Percentiles rank a stretch among this genome's conserved stretches.
phyloP scores from a whole-genome alignment of 1,284 basidiomycete genomes.

The Irpex lacteus region DNA sequence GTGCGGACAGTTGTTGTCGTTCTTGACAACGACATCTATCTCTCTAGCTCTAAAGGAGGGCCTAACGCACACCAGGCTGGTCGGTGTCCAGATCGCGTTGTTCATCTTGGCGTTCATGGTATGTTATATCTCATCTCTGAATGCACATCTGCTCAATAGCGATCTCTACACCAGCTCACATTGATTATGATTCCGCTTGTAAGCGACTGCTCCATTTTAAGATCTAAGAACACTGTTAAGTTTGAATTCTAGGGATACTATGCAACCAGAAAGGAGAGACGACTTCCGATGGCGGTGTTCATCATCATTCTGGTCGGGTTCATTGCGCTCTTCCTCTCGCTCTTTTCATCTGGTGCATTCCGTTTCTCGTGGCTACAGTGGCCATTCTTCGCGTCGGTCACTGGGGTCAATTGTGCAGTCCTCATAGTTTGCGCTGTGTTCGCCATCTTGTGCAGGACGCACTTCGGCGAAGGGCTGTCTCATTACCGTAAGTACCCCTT shows the following conservation, averaged over 20 bases:
- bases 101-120: conserved; percentile 46
- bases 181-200: conserved; percentile 50
- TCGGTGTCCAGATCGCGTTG: conserved; percentile 37
- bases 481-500: conserved; percentile 34
- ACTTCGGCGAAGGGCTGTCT: conserved; percentile 55
- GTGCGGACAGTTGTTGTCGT: conserved; percentile 54
- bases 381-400: conserved; percentile 51
- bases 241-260: conserved; percentile 44
- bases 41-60: conserved; percentile 46
- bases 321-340: conserved; percentile 41
- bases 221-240: neutral
- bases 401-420: conserved; percentile 44
- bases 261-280: conserved; percentile 45
- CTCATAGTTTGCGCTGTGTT: conserved; percentile 42
- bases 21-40: conserved; percentile 41
- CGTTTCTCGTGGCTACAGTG: conserved; percentile 55
- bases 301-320: conserved; percentile 39
- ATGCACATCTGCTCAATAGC: neutral
- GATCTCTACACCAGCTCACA: conserved; percentile 34
- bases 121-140: conserved; percentile 6
- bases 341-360: conserved; percentile 54
- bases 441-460: conserved; percentile 44
- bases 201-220: neutral
- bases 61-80: conserved; percentile 37
- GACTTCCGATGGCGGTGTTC: conserved; percentile 40